Percentiles rank a stretch among this genome's conserved stretches.
These are phyloP conservation scores for Croton setiger DNA, from an alignment of 441 rosid species.

Conservation along the genomic window DNA sequence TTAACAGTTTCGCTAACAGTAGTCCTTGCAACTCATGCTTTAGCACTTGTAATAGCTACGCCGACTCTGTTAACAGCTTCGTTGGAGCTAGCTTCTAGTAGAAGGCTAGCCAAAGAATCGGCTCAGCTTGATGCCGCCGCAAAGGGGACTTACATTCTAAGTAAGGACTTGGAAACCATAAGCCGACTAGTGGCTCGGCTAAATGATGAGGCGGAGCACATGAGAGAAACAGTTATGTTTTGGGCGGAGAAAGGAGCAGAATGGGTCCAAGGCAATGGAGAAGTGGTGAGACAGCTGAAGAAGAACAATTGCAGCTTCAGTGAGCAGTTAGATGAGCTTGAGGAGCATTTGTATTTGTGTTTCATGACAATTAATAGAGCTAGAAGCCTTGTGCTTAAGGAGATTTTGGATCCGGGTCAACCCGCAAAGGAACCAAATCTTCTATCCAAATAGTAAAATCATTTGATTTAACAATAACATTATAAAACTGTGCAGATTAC, in stretches of 20 bases:
- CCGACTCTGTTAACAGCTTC: slow-evolving; percentile 43
- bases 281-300: slow-evolving; percentile 44
- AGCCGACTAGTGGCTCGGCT: slow-evolving; percentile 56
- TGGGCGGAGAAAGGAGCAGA: slow-evolving; percentile 50
- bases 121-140: slow-evolving; percentile 62
- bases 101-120: slow-evolving; percentile 30
- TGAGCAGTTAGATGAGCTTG: slow-evolving; percentile 66
- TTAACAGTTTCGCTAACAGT: slow-evolving; percentile 56
- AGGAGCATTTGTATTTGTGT: slow-evolving; percentile 73
- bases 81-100: slow-evolving; percentile 34
- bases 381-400: slow-evolving; percentile 52
- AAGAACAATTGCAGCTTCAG: slow-evolving; percentile 44
- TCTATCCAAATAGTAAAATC: slow-evolving; percentile 2
- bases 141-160: slow-evolving; percentile 65
- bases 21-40: slow-evolving; percentile 60
- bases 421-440: not conserved
- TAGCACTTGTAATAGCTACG: slow-evolving; percentile 57
- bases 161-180: slow-evolving; percentile 64
- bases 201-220: slow-evolving; percentile 59
- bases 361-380: slow-evolving; percentile 75
- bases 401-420: slow-evolving; percentile 42
- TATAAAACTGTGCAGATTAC: too few species aligned
- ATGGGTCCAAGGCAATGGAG: slow-evolving; percentile 40
- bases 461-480: not conserved
- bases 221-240: slow-evolving; percentile 39